phyloP scores from a whole-genome alignment of 106 monocot genomes.

The Vanilla planifolia region DNA sequence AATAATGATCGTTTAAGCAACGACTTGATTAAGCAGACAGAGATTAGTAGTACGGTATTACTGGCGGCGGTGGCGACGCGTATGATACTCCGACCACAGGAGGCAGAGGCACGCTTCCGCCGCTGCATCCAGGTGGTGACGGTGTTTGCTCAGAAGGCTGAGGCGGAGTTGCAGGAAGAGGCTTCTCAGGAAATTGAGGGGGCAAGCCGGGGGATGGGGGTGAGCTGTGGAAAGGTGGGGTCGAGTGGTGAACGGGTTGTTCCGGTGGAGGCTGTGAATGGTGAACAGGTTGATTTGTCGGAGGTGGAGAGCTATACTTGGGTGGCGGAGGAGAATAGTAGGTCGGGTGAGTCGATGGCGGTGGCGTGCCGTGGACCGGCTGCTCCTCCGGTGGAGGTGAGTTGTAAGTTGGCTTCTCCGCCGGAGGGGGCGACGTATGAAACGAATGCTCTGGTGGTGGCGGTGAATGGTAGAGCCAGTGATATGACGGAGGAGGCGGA shows the following conservation, averaged over 20 bases:
- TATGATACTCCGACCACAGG: conserved; percentile 12
- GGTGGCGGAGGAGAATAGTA: background rate
- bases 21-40: background rate
- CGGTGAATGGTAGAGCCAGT: background rate
- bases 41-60: conserved; percentile 8
- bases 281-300: background rate
- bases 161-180: background rate
- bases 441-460: background rate
- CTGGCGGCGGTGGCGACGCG: conserved; percentile 13
- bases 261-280: background rate
- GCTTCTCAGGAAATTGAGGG: too few relatives aligned
- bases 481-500: background rate
- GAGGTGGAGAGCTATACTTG: background rate
- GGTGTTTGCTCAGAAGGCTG: background rate
- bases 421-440: background rate
- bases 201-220: too few relatives aligned
- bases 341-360: background rate
- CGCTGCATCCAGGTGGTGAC: background rate
- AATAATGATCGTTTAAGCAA: too few relatives aligned
- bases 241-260: background rate
- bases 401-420: background rate
- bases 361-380: background rate
- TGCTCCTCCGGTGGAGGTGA: background rate
- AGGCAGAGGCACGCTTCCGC: conserved; percentile 3
- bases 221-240: too few relatives aligned